phyloP scores from a whole-genome alignment of 78 protist genomes.

The Pelomyxa schiedti region DNA sequence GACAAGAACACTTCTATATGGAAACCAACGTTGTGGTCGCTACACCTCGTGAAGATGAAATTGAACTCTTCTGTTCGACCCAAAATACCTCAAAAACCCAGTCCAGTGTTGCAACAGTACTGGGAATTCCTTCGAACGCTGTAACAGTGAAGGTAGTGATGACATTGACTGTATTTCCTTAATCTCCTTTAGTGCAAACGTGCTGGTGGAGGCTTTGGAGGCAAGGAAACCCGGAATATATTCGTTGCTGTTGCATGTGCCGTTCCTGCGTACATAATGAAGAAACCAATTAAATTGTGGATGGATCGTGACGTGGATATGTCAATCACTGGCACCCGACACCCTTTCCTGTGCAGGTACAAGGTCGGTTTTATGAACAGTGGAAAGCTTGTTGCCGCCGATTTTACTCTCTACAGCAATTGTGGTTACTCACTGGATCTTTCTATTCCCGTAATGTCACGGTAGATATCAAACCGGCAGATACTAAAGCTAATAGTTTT shows the following conservation, averaged over 20 bases:
- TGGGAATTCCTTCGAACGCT: conserved; percentile 55
- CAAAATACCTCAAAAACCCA: conserved; percentile 76
- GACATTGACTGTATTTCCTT: too few species aligned
- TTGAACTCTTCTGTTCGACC: conserved; percentile 45
- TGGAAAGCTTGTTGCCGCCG: conserved; percentile 38
- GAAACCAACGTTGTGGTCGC: conserved; percentile 72
- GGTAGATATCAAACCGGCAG: too few species aligned
- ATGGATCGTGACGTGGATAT: conserved; percentile 72
- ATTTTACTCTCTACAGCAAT: conserved; percentile 31
- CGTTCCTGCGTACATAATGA: conserved; percentile 44
- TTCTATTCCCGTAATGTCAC: conserved; percentile 75
- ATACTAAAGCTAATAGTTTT: too few species aligned
- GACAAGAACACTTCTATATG: conserved; percentile 93
- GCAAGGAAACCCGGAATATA: conserved; percentile 70
- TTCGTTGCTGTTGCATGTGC: conserved; percentile 36
- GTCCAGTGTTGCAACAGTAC: conserved; percentile 30
- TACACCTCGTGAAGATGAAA: conserved; percentile 74
- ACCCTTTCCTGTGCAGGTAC: conserved; percentile 65
- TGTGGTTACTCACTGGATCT: conserved; percentile 78
- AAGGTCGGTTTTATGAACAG: conserved; percentile 44
- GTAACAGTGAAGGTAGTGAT: conserved; percentile 37
- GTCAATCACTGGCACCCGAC: conserved; percentile 69
- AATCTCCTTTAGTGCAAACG: too few species aligned
- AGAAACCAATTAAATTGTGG: conserved; percentile 56
- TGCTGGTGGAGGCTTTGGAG: conserved; percentile 98